Evolutionary conservation across 495 filamentous ascomycete genomes (phyloP).

Genomic region (Annulohypoxylon bovei): DNA sequence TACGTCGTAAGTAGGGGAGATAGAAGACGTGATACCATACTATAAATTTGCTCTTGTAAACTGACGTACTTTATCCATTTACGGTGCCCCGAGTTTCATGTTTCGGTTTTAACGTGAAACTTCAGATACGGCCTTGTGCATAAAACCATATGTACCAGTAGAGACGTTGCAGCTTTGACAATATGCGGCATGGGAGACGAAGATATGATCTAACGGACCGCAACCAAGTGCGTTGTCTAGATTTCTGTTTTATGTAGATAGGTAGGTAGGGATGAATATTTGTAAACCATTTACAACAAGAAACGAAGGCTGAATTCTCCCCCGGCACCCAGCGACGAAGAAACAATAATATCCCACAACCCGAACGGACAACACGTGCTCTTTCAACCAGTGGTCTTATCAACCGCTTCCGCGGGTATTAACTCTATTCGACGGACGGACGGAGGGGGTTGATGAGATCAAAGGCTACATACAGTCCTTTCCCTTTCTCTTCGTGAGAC

Average conservation of each 20-base stretch:
- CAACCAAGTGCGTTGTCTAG: slow-evolving; percentile 4
- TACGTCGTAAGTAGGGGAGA: not conserved
- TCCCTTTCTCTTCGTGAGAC: not conserved
- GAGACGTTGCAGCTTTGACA: too few relatives aligned
- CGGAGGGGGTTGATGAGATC: not conserved
- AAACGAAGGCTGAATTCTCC: slow-evolving; percentile 22
- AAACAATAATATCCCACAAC: slow-evolving; percentile 7
- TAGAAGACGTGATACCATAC: slow-evolving; percentile 28
- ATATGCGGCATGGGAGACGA: not conserved
- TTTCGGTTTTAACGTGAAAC: not conserved
- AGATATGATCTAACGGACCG: not conserved
- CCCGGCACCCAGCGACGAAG: not conserved
- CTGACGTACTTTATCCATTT: not conserved
- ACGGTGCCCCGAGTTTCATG: not conserved
- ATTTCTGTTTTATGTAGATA: slow-evolving; percentile 10
- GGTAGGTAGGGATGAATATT: not conserved
- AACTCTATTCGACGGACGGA: not conserved
- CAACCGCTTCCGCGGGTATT: slow-evolving; percentile 1
- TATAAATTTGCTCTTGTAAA: not conserved
- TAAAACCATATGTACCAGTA: too few relatives aligned
- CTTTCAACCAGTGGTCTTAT: not conserved
- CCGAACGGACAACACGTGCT: slow-evolving; percentile 4
- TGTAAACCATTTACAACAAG: slow-evolving; percentile 28
- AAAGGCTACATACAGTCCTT: not conserved
- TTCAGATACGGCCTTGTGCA: not conserved